Base-by-base conservation (phyloP, 345 rosid species). In the Heritiera littoralis region DNA sequence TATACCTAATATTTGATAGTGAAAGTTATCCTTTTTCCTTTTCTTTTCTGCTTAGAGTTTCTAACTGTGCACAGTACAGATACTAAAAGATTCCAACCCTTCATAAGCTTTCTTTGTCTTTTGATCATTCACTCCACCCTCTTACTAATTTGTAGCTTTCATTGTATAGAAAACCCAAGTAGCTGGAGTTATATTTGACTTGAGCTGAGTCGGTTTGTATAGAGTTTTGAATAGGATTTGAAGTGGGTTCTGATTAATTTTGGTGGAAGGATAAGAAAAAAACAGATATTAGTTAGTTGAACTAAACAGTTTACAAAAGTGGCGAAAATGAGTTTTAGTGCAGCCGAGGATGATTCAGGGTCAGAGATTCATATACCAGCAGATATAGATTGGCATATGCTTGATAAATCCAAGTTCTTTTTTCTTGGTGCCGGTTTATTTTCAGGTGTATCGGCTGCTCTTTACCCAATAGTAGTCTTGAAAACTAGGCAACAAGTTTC, bases 371-470 rank as follows among this genome's bases (percentile, higher is more conserved):
- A 88, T 66, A 60, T 93, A 60, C 97, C 98, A 5, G 94, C 98
- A 12, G 98, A 92, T 80, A 83, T 93, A 35, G 93, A 93, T 79
- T 95, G 99, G 99, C 96, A 95, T 77, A 95, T 91, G 98, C 93
- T 95, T 18, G 99, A 93, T 73, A 95, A 95, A 78, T 95, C 98
- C 4, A 93, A 84, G 88, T 95, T 95, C 85, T 95, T 95, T 88
- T 81, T 92, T 77, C 81, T 95, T 40, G 98, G 98, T 7, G 97
- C 98, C 3, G 97, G 89, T 17, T 83, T 95, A 80, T 95, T 95
- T 84, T 95, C 98, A 28, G 99, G 97, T 12, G 93, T 95, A 0
- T 95, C 99, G n/a, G 91, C 89, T 46, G 93, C 91, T 48, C 96
- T 95, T 58, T 95, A 95, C 83, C 99, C 98, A 35, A 83, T 84